Evolutionary conservation across 768 basidiomycete genomes (phyloP).

Genomic region (Floccularia luteovirens): DNA sequence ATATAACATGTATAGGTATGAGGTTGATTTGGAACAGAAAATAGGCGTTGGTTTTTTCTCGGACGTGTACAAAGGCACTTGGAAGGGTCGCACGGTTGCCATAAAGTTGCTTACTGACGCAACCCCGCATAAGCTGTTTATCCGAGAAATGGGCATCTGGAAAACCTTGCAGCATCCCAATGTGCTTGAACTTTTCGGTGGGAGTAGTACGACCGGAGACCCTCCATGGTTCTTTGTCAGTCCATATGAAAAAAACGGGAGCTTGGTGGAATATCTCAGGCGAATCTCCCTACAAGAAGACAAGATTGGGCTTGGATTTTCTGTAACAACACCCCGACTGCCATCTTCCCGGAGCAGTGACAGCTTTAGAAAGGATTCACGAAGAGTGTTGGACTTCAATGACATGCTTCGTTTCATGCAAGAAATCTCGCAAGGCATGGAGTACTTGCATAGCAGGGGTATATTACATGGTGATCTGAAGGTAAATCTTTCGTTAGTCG

Average conservation of each 20-base stretch:
- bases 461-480: slow-evolving; percentile 81
- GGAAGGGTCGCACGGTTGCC: slow-evolving; percentile 56
- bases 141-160: slow-evolving; percentile 66
- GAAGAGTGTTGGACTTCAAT: too few species aligned
- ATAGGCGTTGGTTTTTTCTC: slow-evolving; percentile 70
- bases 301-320: not conserved
- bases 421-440: slow-evolving; percentile 77
- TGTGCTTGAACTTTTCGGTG: slow-evolving; percentile 66
- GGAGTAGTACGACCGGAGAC: slow-evolving; percentile 57
- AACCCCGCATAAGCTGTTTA: slow-evolving; percentile 54
- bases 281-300: slow-evolving; percentile 16
- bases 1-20: slow-evolving; percentile 38
- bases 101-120: slow-evolving; percentile 63
- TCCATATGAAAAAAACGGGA: slow-evolving; percentile 60
- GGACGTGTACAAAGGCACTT: slow-evolving; percentile 63
- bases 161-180: slow-evolving; percentile 54
- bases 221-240: slow-evolving; percentile 73
- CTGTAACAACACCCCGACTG: too few species aligned
- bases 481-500: slow-evolving; percentile 27
- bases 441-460: slow-evolving; percentile 62
- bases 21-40: slow-evolving; percentile 56
- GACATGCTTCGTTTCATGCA: slow-evolving; percentile 57
- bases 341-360: slow-evolving; percentile 11
- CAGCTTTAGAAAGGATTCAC: too few species aligned
- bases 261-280: slow-evolving; percentile 50